These are phyloP conservation scores for Paramarasmius palmivorus DNA, from an alignment of 1,284 basidiomycete genomes.

Conservation along the genomic window DNA sequence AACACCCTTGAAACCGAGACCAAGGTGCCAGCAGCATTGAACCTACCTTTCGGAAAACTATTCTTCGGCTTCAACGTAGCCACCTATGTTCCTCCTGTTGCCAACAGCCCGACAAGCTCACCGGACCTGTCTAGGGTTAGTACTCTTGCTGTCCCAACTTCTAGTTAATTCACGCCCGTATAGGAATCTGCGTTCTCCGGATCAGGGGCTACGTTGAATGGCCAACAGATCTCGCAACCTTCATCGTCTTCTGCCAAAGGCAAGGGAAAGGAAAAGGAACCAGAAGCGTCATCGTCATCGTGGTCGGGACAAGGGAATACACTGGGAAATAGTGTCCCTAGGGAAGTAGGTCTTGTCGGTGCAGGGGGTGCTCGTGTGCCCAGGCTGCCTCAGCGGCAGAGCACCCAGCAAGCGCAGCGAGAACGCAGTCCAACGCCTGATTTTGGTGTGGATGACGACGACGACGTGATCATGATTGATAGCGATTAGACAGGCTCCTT, in stretches of 20 bases:
- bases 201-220: conserved; percentile 54
- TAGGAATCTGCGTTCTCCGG: conserved; percentile 50
- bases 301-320: conserved; percentile 62
- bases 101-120: conserved; percentile 24
- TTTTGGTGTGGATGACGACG: conserved; percentile 70
- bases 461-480: conserved; percentile 71
- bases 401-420: conserved; percentile 32
- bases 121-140: conserved; percentile 26
- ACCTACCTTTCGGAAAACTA: conserved; percentile 89
- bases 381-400: conserved; percentile 38
- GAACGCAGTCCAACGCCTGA: conserved; percentile 62
- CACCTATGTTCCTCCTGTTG: conserved; percentile 61
- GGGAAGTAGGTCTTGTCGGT: conserved; percentile 44
- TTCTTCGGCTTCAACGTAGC: conserved; percentile 91
- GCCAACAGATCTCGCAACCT: conserved; percentile 35
- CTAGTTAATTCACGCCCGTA: conserved; percentile 10
- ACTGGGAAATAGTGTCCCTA: conserved; percentile 44
- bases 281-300: conserved; percentile 26
- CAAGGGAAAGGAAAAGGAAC: conserved; percentile 50
- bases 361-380: conserved; percentile 55
- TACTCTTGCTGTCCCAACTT: not conserved
- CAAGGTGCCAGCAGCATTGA: conserved; percentile 88
- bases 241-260: conserved; percentile 43
- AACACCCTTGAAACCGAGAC: conserved; percentile 74
- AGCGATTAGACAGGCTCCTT: conserved; percentile 51